phyloP scores from a whole-genome alignment of 345 rosid species.

The Brassica cretica region DNA sequence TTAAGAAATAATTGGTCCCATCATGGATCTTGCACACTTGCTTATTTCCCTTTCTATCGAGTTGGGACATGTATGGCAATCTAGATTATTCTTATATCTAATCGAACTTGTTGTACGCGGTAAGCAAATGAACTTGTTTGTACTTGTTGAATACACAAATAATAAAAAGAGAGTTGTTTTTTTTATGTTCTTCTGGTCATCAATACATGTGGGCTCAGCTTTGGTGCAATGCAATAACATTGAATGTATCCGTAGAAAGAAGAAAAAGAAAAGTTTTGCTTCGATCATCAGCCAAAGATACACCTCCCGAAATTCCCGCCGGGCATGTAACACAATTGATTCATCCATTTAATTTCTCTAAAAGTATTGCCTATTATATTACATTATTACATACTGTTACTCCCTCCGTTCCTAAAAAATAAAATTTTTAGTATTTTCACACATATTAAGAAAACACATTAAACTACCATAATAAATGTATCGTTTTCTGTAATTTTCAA shows the following conservation, averaged over 20 bases:
- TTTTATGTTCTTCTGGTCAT: conserved; percentile 30
- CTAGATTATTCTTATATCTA: background rate
- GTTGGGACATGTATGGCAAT: conserved; percentile 21
- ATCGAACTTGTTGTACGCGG: background rate
- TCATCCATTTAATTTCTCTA: conserved; percentile 21
- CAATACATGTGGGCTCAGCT: conserved; percentile 36
- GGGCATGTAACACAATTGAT: conserved; percentile 26
- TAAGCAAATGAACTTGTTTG: background rate
- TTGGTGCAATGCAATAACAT: conserved; percentile 7
- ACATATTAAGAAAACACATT: too few species aligned
- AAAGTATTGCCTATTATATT: background rate
- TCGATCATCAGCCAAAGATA: conserved; percentile 25
- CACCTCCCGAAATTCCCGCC: conserved; percentile 43
- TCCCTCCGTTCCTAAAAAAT: too few species aligned
- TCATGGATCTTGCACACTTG: conserved; percentile 15
- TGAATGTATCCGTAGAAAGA: background rate
- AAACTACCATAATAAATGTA: too few species aligned
- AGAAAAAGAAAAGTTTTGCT: conserved; percentile 13
- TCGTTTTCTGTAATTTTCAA: too few species aligned
- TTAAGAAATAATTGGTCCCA: conserved; percentile 2
- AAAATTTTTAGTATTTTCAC: too few species aligned
- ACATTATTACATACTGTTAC: background rate
- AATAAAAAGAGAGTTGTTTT: conserved; percentile 8
- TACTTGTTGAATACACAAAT: conserved; percentile 5
- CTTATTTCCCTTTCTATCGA: conserved; percentile 13